Evolutionary conservation across 768 basidiomycete genomes (phyloP), one percentile per base, ranked within the genome.

Genomic region (Rhizopogon salebrosus): DNA sequence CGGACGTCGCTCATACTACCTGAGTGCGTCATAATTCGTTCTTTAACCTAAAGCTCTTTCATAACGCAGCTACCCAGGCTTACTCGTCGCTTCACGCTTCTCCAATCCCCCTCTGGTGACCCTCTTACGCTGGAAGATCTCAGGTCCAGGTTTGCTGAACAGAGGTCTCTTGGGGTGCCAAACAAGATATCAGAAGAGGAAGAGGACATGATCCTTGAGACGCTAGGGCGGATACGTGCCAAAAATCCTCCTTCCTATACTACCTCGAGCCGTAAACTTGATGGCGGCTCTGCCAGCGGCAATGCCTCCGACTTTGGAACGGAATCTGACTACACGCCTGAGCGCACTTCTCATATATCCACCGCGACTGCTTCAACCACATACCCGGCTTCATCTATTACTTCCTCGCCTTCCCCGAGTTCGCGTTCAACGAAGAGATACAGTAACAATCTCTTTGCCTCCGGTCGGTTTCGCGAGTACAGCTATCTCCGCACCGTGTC

Each of bases 391-490:
- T 79, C 81, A 22, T 77, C 67, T 4, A 20, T 63, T 57, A 64
- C 64, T 23, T 70, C 67, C 39, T 70, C 84, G 23, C 60, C 64
- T 23, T 46, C 45, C 49, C 57, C 61, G 67, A 67, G 59, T 53
- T 66, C 72, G 43, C 75, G 79, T 31, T 79, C 80, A 37, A 71
- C 74, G 52, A 86, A 87, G 69, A 80, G 90, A 41, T 87, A 88
- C 67, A 91, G 89, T 73, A 92, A 92, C 66, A 92, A 92, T 62
- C 73, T 93, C 46, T 92, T 92, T 57, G 85, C 88, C 42, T 92
- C 90, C 16, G 83, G 85, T n/a, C 79, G 84, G 51, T 76, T 90
- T 60, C 77, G 85, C 52, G 90, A 92, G 66, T 82, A 89, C 63
- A 73, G 75, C 9, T 88, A 91, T 66, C 65, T 88, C 60, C 81